Evolutionary conservation across 1,284 basidiomycete genomes (phyloP).

Genomic region (Sporisorium scitamineum): DNA sequence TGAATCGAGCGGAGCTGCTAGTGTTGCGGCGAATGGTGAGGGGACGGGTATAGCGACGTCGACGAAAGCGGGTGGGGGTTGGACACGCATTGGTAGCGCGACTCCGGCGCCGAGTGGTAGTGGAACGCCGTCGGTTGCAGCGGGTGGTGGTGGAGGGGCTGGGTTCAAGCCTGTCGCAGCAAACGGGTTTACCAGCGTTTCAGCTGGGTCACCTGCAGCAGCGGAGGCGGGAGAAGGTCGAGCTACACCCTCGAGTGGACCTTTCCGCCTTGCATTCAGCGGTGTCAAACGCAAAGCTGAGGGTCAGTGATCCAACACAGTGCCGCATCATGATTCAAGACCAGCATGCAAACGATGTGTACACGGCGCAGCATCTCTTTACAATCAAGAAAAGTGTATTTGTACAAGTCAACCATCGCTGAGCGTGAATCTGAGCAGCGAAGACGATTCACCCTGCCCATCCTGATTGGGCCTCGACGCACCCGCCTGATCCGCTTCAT

Average conservation of each 20-base stretch:
- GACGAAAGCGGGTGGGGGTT: conserved; percentile 24
- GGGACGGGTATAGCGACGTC: conserved; percentile 7
- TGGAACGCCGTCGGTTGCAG: not conserved
- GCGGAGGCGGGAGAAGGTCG: not conserved
- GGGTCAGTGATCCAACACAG: not conserved
- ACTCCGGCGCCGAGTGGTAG: conserved; percentile 21
- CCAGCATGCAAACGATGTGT: not conserved
- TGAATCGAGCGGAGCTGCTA: conserved; percentile 5
- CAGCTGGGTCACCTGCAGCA: conserved; percentile 5
- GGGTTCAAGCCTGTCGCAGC: conserved; percentile 21
- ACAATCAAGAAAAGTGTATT: not conserved
- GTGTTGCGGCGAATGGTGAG: conserved; percentile 12
- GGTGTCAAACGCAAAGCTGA: conserved; percentile 37
- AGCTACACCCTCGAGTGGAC: conserved; percentile 2
- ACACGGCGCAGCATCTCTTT: not conserved
- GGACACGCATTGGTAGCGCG: conserved; percentile 43
- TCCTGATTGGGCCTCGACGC: not conserved
- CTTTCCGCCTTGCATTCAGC: conserved; percentile 28
- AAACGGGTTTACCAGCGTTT: conserved; percentile 1
- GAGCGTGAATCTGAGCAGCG: conserved; percentile 13
- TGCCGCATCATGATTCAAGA: not conserved
- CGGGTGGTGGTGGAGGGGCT: not conserved
- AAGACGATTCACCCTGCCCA: not conserved
- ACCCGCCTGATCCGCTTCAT: not conserved
- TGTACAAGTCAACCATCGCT: not conserved